A percentile compares a stretch with the other conserved stretches of the same genome.
Conservation (phyloP, 306 rosid species). For the Rosa multiflora region DNA sequence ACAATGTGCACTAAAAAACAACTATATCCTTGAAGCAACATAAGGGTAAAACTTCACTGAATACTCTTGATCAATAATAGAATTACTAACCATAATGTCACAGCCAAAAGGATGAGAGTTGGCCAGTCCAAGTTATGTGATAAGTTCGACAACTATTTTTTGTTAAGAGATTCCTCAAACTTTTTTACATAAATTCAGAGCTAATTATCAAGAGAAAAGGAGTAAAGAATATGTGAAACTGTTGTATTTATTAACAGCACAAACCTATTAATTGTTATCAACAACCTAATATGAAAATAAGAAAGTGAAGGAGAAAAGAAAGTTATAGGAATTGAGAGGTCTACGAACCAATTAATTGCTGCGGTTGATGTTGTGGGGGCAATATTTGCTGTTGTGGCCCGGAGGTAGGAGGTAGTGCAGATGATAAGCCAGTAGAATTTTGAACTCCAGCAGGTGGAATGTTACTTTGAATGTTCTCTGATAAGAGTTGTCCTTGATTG, state of each 20-base stretch:
- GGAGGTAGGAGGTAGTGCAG: constrained; percentile 54
- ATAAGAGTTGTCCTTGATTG: constrained; percentile 58
- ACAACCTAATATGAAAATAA: neutral
- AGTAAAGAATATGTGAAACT: neutral
- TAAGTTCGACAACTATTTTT: neutral
- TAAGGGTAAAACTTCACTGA: neutral
- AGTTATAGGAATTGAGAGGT: constrained; percentile 30
- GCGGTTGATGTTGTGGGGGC: constrained; percentile 36
- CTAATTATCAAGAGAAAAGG: neutral
- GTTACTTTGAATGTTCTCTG: constrained; percentile 65
- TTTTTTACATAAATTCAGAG: neutral
- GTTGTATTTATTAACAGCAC: neutral
- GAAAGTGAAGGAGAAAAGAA: neutral
- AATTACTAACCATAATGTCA: neutral
- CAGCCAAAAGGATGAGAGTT: neutral
- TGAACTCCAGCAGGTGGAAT: constrained; percentile 46
- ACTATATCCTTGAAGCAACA: neutral
- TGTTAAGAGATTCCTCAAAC: neutral
- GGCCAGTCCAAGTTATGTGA: neutral
- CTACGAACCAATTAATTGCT: constrained; percentile 50
- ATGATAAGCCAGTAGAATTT: constrained; percentile 37
- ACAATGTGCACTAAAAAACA: too few species aligned
- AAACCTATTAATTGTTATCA: neutral
- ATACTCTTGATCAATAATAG: neutral
- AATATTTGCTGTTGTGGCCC: constrained; percentile 58